A percentile compares a stretch with the other conserved stretches of the same genome.
These are phyloP conservation scores for Saksenaea vasiformis DNA, from an alignment of 371 early-diverging fungal species.

Conservation along the genomic window DNA sequence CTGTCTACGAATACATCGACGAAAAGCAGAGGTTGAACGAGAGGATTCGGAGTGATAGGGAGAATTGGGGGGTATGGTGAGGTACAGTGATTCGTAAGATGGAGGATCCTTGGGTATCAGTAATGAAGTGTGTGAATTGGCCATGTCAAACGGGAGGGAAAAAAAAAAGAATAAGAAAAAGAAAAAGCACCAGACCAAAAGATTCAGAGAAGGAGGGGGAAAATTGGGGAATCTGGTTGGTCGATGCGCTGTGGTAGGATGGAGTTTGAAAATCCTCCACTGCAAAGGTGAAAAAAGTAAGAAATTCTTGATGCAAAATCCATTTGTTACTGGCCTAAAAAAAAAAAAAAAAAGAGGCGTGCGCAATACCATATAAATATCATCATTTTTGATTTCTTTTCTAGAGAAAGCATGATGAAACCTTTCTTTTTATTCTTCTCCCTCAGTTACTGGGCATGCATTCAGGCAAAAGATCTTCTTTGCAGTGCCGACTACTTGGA, in stretches of 20 bases:
- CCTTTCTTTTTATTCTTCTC: background rate
- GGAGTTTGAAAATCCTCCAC: background rate
- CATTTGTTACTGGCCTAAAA: background rate
- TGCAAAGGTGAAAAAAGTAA: background rate
- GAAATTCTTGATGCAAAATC: background rate
- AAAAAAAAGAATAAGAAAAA: background rate
- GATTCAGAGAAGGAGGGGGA: background rate
- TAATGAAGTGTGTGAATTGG: constrained; percentile 8
- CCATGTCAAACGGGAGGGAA: background rate
- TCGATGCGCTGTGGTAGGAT: background rate
- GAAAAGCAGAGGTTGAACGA: constrained; percentile 15
- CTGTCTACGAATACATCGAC: constrained; percentile 27
- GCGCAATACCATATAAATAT: background rate
- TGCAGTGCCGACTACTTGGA: background rate
- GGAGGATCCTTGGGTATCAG: constrained; percentile 46
- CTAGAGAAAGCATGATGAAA: background rate
- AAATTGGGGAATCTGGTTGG: background rate
- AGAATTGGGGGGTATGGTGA: constrained; percentile 26
- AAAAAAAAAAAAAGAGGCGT: background rate
- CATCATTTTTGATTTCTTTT: background rate
- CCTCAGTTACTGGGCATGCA: background rate
- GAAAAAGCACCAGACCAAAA: background rate
- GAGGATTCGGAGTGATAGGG: constrained; percentile 19
- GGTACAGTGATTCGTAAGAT: constrained; percentile 43
- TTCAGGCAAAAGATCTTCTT: background rate